Percentiles rank a stretch among this genome's conserved stretches.
Evolutionary conservation across 2,329 filamentous ascomycete genomes (phyloP).

Genomic region (Aspergillus floridensis): DNA sequence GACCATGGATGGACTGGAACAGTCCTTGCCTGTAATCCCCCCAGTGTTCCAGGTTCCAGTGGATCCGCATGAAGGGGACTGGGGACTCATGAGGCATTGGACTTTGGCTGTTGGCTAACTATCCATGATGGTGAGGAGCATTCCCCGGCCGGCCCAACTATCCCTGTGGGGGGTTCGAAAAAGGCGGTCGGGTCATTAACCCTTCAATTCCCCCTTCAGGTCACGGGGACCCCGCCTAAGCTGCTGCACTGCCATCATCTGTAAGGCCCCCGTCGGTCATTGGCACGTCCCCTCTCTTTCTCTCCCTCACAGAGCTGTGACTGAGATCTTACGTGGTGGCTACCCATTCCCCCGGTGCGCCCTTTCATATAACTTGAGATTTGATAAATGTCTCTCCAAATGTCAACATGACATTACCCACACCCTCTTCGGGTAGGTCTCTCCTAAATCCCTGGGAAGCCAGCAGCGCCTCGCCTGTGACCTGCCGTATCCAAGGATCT

Average conservation of each 20-base stretch:
- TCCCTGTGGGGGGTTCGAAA: background rate
- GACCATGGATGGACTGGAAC: background rate
- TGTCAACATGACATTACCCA: background rate
- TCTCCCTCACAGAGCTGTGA: constrained; percentile 2
- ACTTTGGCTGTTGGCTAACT: background rate
- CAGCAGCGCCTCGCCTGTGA: constrained; percentile 4
- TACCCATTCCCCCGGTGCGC: background rate
- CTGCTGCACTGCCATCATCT: constrained; percentile 15
- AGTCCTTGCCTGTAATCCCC: background rate
- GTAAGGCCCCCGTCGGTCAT: constrained; percentile 16
- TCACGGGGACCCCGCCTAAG: constrained; percentile 11
- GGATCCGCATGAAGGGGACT: background rate
- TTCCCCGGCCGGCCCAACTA: background rate
- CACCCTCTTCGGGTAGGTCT: background rate
- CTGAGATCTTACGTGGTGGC: constrained; percentile 14
- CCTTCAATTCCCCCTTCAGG: background rate
- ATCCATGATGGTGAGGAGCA: background rate
- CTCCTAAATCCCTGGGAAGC: background rate
- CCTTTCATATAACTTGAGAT: background rate
- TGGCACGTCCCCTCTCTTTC: constrained; percentile 2
- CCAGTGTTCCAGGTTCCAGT: background rate
- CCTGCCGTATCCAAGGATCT: background rate
- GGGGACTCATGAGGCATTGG: background rate
- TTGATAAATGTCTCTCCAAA: background rate
- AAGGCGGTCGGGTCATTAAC: background rate